phyloP scores from a whole-genome alignment of 805 yeast genomes.

The Barnettozyma sucrosica region DNA sequence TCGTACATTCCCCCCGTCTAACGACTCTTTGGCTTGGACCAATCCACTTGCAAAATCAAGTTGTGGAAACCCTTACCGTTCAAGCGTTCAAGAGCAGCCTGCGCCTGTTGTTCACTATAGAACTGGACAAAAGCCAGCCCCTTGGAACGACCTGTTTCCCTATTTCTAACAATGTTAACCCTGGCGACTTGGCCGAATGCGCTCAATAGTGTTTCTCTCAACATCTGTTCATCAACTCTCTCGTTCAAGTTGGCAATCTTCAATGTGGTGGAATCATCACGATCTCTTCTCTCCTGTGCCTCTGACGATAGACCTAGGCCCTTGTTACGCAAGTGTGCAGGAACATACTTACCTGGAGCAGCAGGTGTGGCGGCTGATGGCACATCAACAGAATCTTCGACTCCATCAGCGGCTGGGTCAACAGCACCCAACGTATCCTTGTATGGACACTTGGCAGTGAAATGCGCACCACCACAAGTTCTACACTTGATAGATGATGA shows the following conservation, averaged over 20 bases:
- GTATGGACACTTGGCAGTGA: constrained; percentile 92
- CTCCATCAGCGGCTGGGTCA: constrained; percentile 34
- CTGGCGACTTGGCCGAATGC: constrained; percentile 64
- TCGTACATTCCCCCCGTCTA: too few species aligned
- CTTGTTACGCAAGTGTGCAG: constrained; percentile 51
- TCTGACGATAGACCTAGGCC: constrained; percentile 30
- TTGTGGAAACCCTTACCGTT: constrained; percentile 92
- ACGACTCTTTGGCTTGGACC: constrained; percentile 38
- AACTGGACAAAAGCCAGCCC: constrained; percentile 95
- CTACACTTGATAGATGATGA: constrained; percentile 65
- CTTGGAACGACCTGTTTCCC: constrained; percentile 89
- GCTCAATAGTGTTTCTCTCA: constrained; percentile 65
- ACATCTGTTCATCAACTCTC: constrained; percentile 73
- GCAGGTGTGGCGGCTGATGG: constrained; percentile 39
- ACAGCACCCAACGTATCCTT: constrained; percentile 70
- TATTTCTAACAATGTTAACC: constrained; percentile 79
- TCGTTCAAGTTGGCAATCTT: constrained; percentile 89
- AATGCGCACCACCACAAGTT: constrained; percentile 90
- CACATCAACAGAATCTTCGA: constrained; percentile 37
- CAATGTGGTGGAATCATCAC: constrained; percentile 84
- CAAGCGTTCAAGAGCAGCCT: constrained; percentile 65
- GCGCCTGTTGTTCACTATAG: constrained; percentile 61
- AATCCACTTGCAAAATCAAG: constrained; percentile 66
- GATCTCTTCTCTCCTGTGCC: constrained; percentile 41
- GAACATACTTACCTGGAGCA: constrained; percentile 48